Conservation (phyloP, 148 eudicot species). For the Rhododendron kiyosumense region DNA sequence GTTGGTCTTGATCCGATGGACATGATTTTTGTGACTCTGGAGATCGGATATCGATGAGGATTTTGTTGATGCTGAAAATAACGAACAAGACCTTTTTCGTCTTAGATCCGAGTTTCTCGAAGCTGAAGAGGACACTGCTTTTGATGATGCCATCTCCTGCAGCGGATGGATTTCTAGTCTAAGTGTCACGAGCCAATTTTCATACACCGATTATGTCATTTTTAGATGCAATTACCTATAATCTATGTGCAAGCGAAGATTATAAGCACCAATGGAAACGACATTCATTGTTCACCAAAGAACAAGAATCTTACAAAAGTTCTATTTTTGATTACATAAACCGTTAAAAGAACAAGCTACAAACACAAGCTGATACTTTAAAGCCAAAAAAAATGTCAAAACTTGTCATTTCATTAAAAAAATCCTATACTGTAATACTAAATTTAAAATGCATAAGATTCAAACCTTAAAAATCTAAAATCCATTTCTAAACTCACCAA, state of each 20-base stretch:
- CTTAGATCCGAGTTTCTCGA: constrained; percentile 43
- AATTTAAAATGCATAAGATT: neutral
- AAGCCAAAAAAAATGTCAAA: neutral
- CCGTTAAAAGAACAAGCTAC: neutral
- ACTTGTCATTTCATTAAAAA: neutral
- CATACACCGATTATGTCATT: neutral
- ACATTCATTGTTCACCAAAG: neutral
- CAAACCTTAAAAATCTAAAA: neutral
- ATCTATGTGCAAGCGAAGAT: neutral
- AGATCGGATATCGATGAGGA: constrained; percentile 27
- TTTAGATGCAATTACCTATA: neutral
- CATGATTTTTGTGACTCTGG: neutral
- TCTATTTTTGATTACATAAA: neutral
- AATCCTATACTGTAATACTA: neutral
- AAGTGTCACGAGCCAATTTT: neutral
- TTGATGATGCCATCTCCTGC: constrained; percentile 48
- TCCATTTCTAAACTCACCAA: no score
- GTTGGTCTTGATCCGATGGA: neutral
- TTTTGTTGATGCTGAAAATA: constrained; percentile 10
- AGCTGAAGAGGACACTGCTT: constrained; percentile 42
- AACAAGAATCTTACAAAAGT: neutral
- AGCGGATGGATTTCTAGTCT: neutral
- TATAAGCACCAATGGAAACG: neutral
- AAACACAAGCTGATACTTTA: neutral
- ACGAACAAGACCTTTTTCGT: constrained; percentile 9